Evolutionary conservation across 2,329 filamentous ascomycete species (phyloP).

Genomic region (Phyllosticta citrichinensis): DNA sequence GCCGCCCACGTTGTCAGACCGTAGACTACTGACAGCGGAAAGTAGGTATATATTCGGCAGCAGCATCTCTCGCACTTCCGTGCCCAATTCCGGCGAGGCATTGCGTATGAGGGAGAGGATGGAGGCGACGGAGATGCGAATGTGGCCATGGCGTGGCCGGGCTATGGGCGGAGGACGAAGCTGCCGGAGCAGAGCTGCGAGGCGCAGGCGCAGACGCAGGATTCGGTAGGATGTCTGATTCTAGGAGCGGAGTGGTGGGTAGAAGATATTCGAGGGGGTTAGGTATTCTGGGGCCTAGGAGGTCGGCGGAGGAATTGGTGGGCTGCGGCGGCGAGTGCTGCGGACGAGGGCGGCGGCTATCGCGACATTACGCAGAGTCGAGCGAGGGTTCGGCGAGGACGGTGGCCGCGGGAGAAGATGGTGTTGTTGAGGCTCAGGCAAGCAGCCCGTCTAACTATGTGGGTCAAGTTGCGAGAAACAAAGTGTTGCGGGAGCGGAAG

Average conservation of each 20-base stretch:
- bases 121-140: slow-evolving; percentile 30
- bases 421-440: background rate
- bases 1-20: slow-evolving; percentile 84
- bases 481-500: background rate
- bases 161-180: background rate
- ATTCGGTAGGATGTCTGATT: background rate
- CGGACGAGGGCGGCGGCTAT: background rate
- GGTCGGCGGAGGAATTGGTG: background rate
- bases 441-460: background rate
- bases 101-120: slow-evolving; percentile 27
- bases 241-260: background rate
- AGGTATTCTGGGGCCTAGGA: background rate
- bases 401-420: too few relatives aligned
- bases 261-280: background rate
- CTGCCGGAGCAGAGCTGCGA: background rate
- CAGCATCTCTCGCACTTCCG: slow-evolving; percentile 72
- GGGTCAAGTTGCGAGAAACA: background rate
- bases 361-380: background rate
- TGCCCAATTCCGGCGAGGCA: slow-evolving; percentile 42
- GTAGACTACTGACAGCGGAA: slow-evolving; percentile 85
- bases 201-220: background rate
- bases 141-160: slow-evolving; percentile 23
- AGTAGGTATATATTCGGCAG: slow-evolving; percentile 68
- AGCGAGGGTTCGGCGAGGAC: background rate
- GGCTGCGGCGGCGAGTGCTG: background rate